Evolutionary conservation across 176 grass and related monocot genomes (phyloP), one percentile per base, ranked within the genome.

Genomic region (Tuctoria greenei): DNA sequence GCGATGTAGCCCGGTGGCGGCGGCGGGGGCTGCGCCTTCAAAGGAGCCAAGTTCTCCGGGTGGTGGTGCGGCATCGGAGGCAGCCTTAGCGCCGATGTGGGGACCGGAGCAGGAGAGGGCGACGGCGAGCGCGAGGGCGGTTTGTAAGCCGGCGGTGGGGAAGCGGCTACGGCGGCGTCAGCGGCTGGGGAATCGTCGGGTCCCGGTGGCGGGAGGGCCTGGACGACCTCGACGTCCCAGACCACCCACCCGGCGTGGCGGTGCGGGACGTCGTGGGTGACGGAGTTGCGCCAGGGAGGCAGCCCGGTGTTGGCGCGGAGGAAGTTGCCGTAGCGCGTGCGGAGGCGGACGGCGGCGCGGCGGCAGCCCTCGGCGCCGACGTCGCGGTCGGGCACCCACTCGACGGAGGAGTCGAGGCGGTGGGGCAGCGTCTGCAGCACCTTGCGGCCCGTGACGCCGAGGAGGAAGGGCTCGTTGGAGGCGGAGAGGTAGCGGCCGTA

Each of bases 401-500:
- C 91, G 43, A 98, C 38, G 41, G 95, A 91, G 25, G 95, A 93
- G 55, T 98, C 91, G 47, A 89, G 88, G 66, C 86, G 91, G 66
- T 79, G 58, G 9, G 86, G 67, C 15, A 88, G 82, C 16, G 91
- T 90, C 81, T 98, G 91, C 20, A 81, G 11, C 14, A 98, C 95
- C 84, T 88, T 92, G 62, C 84, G 74, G 0, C 91, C 95, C 6
- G 72, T 70, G 46, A 69, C 59, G 59, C 86, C 89, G 31, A 88
- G 66, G 56, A 92, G 75, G 79, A 93, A 86, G 0, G 86, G 88
- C 84, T 92, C 84, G 84, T 91, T 89, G 64, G 88, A 89, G 67
- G 95, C 95, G 38, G 95, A 79, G 63, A 98, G 88, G 88, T 93
- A 98, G 50, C 88, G 91, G 60, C 91, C 91, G 75, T 87, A 94